phyloP scores from a whole-genome alignment of 208 protist genomes.

The Naegleria gruberi region DNA sequence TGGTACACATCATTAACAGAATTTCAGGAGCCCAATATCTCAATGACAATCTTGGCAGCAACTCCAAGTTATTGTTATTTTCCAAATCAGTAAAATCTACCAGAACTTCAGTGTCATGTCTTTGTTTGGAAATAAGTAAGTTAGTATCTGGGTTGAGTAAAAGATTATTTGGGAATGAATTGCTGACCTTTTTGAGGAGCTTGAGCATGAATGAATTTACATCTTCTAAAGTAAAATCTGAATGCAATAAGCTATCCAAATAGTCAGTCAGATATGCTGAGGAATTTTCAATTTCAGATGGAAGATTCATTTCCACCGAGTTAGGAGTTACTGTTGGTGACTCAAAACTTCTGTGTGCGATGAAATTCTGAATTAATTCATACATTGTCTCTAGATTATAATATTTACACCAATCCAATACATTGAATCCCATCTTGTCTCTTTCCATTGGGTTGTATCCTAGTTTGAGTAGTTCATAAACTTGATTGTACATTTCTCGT shows the following conservation, averaged over 20 bases:
- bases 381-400: not conserved
- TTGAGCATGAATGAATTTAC: not conserved
- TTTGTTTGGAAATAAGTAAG: not conserved
- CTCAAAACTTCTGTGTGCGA: not conserved
- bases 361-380: not conserved
- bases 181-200: not conserved
- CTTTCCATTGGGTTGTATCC: not conserved
- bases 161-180: not conserved
- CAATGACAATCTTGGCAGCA: not conserved
- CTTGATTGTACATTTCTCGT: not conserved
- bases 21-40: not conserved
- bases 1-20: not conserved
- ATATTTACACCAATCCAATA: not conserved
- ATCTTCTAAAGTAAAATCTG: not conserved
- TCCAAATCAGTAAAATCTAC: not conserved
- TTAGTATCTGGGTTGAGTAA: not conserved
- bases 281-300: not conserved
- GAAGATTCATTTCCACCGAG: not conserved
- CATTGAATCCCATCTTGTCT: not conserved
- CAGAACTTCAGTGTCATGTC: not conserved
- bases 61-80: not conserved
- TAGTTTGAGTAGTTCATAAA: not conserved
- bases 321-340: not conserved
- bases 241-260: not conserved
- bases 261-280: not conserved